Evolutionary conservation across 2,329 filamentous ascomycete genomes (phyloP).

Genomic region (Exophiala bonariae): DNA sequence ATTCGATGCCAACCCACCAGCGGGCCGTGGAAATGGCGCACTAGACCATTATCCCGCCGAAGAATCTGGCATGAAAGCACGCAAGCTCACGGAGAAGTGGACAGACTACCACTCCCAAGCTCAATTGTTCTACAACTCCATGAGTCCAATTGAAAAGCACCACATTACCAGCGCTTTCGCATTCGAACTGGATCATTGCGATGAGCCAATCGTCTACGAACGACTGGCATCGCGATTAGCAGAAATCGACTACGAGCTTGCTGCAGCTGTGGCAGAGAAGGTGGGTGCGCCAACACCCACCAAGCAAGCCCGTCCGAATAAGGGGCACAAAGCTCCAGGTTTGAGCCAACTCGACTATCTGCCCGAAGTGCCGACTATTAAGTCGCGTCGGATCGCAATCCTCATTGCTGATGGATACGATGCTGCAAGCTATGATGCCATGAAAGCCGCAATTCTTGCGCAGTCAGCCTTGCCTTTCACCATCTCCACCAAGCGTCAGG

Average conservation of each 20-base stretch:
- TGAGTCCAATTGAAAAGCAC: constrained; percentile 64
- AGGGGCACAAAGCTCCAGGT: constrained; percentile 65
- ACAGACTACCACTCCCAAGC: constrained; percentile 75
- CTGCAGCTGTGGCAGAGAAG: constrained; percentile 67
- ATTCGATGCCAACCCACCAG: constrained; percentile 60
- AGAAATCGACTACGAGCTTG: constrained; percentile 71
- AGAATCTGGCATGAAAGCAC: constrained; percentile 66
- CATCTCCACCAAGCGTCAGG: constrained; percentile 67
- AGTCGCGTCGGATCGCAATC: constrained; percentile 70
- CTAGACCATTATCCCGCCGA: constrained; percentile 67
- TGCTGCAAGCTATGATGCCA: constrained; percentile 61
- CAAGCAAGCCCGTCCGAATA: constrained; percentile 57
- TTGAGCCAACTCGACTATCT: constrained; percentile 73
- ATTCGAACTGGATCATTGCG: constrained; percentile 79
- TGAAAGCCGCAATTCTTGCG: constrained; percentile 63
- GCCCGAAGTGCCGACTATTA: constrained; percentile 65
- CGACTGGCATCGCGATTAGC: constrained; percentile 65
- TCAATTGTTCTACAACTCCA: constrained; percentile 79
- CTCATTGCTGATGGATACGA: constrained; percentile 79
- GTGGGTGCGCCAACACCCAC: constrained; percentile 65
- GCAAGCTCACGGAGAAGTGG: constrained; percentile 69
- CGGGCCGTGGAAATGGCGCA: constrained; percentile 57
- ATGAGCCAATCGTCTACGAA: constrained; percentile 74
- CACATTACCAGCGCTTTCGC: constrained; percentile 62
- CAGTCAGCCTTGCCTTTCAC: constrained; percentile 68